Evolutionary conservation across 2,329 filamentous ascomycete genomes (phyloP).

Genomic region (Aschersonia sp.): DNA sequence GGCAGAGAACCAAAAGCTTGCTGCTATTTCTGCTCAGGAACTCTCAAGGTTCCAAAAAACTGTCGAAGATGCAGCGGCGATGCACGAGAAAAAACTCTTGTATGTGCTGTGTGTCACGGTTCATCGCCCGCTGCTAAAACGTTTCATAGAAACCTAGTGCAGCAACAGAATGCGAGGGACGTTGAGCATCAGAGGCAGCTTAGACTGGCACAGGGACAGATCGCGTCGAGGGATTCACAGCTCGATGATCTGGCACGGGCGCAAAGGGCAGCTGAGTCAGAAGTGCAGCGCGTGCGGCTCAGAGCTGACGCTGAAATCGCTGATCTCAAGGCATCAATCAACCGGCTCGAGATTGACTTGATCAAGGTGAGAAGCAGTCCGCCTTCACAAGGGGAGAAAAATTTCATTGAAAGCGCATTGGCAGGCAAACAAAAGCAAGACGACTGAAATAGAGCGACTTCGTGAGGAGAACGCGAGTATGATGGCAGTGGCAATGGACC

Average conservation of each 20-base stretch:
- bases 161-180: constrained; percentile 13
- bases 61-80: constrained; percentile 10
- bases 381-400: background rate
- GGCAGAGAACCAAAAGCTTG: constrained; percentile 53
- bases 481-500: constrained; percentile 20
- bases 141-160: constrained; percentile 1
- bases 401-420: background rate
- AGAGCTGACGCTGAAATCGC: constrained; percentile 45
- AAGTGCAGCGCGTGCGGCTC: constrained; percentile 31
- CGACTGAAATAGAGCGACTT: constrained; percentile 42
- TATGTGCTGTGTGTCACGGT: constrained; percentile 16
- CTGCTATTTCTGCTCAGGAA: constrained; percentile 30
- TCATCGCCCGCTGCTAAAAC: background rate
- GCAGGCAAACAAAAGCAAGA: constrained; percentile 44
- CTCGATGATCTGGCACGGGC: constrained; percentile 26
- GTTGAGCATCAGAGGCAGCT: constrained; percentile 11
- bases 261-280: constrained; percentile 31
- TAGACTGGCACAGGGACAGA: constrained; percentile 5
- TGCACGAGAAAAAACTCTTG: constrained; percentile 32
- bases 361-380: constrained; percentile 32
- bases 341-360: constrained; percentile 45
- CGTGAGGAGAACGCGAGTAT: constrained; percentile 22
- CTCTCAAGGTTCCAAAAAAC: constrained; percentile 16
- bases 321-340: constrained; percentile 46
- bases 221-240: constrained; percentile 11